Evolutionary conservation across 2,329 filamentous ascomycete species (phyloP).

Genomic region (Scytalidium lignicola): DNA sequence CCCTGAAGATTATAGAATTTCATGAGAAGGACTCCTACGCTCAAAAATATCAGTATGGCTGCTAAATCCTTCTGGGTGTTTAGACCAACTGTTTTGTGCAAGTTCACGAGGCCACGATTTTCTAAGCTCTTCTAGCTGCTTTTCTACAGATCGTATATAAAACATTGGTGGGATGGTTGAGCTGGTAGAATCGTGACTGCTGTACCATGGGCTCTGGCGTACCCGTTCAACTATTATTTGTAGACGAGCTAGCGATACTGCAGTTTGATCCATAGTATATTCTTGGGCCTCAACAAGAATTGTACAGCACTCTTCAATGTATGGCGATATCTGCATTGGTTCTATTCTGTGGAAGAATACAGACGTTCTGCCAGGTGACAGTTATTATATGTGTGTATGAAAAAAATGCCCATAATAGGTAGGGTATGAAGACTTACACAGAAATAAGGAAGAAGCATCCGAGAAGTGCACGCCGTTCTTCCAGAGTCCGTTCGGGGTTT

Average conservation of each 20-base stretch:
- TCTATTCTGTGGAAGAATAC: conserved; percentile 14
- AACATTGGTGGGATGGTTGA: conserved; percentile 5
- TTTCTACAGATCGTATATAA: conserved; percentile 10
- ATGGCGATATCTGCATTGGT: conserved; percentile 5
- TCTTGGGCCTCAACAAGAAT: conserved; percentile 4
- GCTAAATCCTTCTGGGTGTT: neutral
- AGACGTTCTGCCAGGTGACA: conserved; percentile 4
- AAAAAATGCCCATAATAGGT: neutral
- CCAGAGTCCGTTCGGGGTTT: conserved; percentile 4
- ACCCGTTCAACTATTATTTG: conserved; percentile 9
- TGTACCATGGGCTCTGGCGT: conserved; percentile 10
- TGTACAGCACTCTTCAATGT: conserved; percentile 13
- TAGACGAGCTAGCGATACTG: conserved; percentile 7
- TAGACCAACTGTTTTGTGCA: conserved; percentile 9
- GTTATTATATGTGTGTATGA: neutral
- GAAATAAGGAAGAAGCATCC: conserved; percentile 13
- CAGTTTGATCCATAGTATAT: conserved; percentile 9
- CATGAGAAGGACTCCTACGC: conserved; percentile 5
- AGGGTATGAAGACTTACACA: conserved; percentile 5
- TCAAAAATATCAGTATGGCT: neutral
- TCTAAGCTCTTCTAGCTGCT: conserved; percentile 7
- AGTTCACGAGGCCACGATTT: neutral
- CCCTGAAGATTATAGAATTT: conserved; percentile 5
- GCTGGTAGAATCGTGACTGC: neutral
- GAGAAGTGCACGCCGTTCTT: conserved; percentile 11